Evolutionary conservation across 352 stramenopile genomes (phyloP), one percentile per base, ranked within the genome.

Genomic region (Phytophthora fragariaefolia): DNA sequence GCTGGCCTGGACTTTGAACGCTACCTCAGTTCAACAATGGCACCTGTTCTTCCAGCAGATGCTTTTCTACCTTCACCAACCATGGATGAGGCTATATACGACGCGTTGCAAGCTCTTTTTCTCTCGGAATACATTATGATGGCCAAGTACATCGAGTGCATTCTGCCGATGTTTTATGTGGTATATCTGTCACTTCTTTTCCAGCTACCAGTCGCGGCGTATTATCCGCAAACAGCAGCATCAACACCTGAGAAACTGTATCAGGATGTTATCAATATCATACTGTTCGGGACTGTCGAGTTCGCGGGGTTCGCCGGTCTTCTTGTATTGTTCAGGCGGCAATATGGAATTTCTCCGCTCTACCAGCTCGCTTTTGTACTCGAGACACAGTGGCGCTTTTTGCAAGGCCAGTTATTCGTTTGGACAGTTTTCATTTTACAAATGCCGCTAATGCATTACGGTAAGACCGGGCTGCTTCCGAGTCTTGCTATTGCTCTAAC

Each of bases 311-410:
- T 69, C 9, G 15, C 54, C 2, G 65, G 34, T 4, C 43, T 69
- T 22, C 36, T 62, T 26, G 15, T 53, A 10, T 38, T 56, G 3
- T 27, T 74, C 10, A 46, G 57, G 23, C 15, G 30, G 0, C 38
- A 48, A 18, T 69, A 77, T 20, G 58, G 46, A 7, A 59, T 70
- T 28, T 61, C 52, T 4, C 49, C 61, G 20, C 2, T 72, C 13
- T 69, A 73, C 43, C 50, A 69, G 27, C 51, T 82, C 4, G 74
- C 62, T 3, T 79, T 82, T 42, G 68, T 77, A 24, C 55, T 82
- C 0, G 71, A 82, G 57, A 73, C 32, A 1, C 63, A 79, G 17
- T 15, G 15, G 1, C 28, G 46, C n/a, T 30, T 56, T 1, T 15
- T 79, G n/a, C 71, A 79, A 27, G 48, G 56, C 1, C 47, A 52